Base-by-base conservation (phyloP, 495 filamentous ascomycete genomes). In the Penicillium crystallinum region DNA sequence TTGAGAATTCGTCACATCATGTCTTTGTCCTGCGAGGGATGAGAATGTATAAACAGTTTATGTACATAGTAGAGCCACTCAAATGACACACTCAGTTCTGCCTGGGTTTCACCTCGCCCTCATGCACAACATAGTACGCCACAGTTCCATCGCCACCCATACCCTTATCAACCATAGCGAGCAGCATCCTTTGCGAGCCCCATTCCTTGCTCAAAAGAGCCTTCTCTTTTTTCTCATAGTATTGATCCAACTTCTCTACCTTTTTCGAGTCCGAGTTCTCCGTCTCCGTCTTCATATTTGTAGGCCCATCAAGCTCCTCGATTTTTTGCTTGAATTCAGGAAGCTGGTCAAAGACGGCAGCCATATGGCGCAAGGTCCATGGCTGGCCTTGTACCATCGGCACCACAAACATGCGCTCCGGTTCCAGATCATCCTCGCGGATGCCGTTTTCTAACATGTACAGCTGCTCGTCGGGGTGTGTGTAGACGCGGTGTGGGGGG, bases 81-180 rank as follows among this genome's bases (percentile, higher is more conserved):
- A 25, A n/a, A n/a, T n/a, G n/a, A 4, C 25, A 34, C 15, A 18
- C 33, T 76, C 69, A 98, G 67, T 98, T 98, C 65, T 97, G 93
- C 52, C 95, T 76, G 3, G 95, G 93, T 71, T 97, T 98, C 22
- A 98, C 91, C 41, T 95, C 82, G 2, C 95, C 95, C 67, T 97
- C 92, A 57, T 96, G 91, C 37, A 97, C 81, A 60, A 96, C 81
- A 65, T 99, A 99, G 66, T 96, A 97, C 4, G 92, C 89, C 18
- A 97, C 80, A 2, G 93, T 97, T 38, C 90, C 95, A 67, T 99
- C 93, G 46, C 88, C 85, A 18, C 76, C 74, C 65, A 71, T 71
- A 0, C 62, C 58, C 53, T 63, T 66, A 61, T 89, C 82, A 45
- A 92, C 77, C 33, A 89, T 90, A 19, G 89, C 91, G 35, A 99